A percentile compares a stretch with the other conserved stretches of the same genome.
Conservation (phyloP, 2,329 filamentous ascomycete genomes). For the Rosellinia necatrix region DNA sequence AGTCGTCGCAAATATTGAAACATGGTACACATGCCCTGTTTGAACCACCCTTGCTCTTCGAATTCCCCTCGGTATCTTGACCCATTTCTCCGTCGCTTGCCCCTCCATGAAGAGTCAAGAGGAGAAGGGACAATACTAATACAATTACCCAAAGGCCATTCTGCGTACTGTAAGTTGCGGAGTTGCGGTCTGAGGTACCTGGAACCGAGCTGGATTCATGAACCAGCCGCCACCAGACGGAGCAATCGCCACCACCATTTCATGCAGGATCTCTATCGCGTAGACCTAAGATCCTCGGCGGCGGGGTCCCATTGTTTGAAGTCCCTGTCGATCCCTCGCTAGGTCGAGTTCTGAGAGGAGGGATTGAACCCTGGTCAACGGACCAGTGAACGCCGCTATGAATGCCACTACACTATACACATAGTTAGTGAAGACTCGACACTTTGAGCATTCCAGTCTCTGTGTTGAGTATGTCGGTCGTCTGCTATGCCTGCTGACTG, state of each 20-base stretch:
- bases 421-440: conserved; percentile 2
- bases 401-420: neutral
- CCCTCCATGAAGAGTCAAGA: conserved; percentile 4
- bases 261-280: conserved; percentile 23
- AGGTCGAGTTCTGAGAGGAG: conserved; percentile 12
- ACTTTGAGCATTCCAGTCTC: neutral
- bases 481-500: neutral
- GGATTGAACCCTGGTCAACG: conserved; percentile 20
- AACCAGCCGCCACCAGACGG: conserved; percentile 24
- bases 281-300: conserved; percentile 26
- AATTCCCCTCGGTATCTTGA: conserved; percentile 6
- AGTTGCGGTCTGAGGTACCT: conserved; percentile 33
- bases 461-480: neutral
- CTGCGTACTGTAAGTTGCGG: conserved; percentile 21
- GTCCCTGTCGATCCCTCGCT: conserved; percentile 34
- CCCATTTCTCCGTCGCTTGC: neutral
- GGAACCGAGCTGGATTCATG: conserved; percentile 24
- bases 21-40: neutral
- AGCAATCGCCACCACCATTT: conserved; percentile 21
- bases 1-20: too few relatives aligned
- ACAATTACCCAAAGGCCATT: too few relatives aligned
- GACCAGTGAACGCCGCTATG: conserved; percentile 1
- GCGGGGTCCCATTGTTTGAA: conserved; percentile 29
- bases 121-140: neutral
- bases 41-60: neutral